These are phyloP conservation scores for Candida railenensis DNA, from an alignment of 805 yeast species.

Conservation along the genomic window DNA sequence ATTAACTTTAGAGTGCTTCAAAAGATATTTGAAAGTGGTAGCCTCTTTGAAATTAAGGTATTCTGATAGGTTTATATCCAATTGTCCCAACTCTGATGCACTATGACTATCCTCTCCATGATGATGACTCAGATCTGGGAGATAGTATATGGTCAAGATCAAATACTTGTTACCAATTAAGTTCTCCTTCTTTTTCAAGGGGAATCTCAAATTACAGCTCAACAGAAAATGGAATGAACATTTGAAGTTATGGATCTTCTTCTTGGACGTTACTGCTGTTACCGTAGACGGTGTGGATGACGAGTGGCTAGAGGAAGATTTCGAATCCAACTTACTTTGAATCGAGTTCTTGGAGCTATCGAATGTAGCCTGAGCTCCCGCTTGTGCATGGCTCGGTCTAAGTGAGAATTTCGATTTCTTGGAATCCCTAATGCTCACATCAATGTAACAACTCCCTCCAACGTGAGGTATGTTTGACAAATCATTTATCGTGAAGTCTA, in stretches of 20 bases:
- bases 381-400: conserved; percentile 1
- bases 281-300: conserved; percentile 16
- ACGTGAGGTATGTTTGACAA: conserved; percentile 83
- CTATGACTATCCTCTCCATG: conserved; percentile 10
- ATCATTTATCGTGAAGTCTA: conserved; percentile 60
- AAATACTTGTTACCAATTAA: conserved; percentile 44
- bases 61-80: conserved; percentile 70
- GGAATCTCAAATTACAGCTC: conserved; percentile 38
- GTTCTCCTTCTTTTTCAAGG: conserved; percentile 37
- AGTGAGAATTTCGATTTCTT: conserved; percentile 10
- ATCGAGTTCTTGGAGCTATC: background rate
- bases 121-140: conserved; percentile 20
- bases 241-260: conserved; percentile 38
- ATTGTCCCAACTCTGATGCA: conserved; percentile 55
- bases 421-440: conserved; percentile 60
- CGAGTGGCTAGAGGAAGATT: background rate
- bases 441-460: conserved; percentile 64
- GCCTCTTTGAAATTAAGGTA: conserved; percentile 57
- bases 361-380: background rate
- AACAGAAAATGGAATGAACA: conserved; percentile 36
- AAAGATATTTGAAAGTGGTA: conserved; percentile 59
- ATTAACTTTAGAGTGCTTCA: conserved; percentile 79
- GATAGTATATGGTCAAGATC: conserved; percentile 35
- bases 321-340: background rate
- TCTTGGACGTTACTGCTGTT: conserved; percentile 27